Evolutionary conservation across 2,329 filamentous ascomycete genomes (phyloP).

Genomic region (Penicillium aurantiogriseum): DNA sequence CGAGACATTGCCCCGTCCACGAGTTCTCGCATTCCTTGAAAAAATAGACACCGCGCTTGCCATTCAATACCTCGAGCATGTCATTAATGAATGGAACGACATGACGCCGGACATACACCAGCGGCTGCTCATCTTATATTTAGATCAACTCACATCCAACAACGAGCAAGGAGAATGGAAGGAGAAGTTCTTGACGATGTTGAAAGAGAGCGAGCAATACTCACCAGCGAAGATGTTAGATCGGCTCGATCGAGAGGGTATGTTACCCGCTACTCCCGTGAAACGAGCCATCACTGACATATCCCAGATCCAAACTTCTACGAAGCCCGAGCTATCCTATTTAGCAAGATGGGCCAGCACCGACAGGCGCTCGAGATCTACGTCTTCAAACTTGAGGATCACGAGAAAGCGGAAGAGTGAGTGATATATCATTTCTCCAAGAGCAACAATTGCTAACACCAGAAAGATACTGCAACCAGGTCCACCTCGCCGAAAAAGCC

Average conservation of each 20-base stretch:
- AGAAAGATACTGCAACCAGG: constrained; percentile 78
- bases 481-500: constrained; percentile 63
- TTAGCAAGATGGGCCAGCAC: constrained; percentile 93
- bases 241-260: constrained; percentile 76
- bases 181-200: constrained; percentile 68
- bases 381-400: constrained; percentile 88
- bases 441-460: constrained; percentile 12
- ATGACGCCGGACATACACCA: constrained; percentile 84
- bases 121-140: constrained; percentile 70
- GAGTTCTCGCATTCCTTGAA: constrained; percentile 71
- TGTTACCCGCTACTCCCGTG: constrained; percentile 25
- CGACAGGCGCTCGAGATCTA: constrained; percentile 96
- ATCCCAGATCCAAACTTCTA: constrained; percentile 74
- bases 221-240: constrained; percentile 74
- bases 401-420: constrained; percentile 87
- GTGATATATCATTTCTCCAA: constrained; percentile 31
- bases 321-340: constrained; percentile 83
- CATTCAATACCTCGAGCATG: constrained; percentile 81
- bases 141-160: constrained; percentile 52
- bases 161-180: constrained; percentile 53
- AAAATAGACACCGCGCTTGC: constrained; percentile 69
- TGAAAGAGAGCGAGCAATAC: constrained; percentile 76
- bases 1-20: constrained; percentile 77
- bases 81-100: constrained; percentile 84
- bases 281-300: constrained; percentile 4